These are phyloP conservation scores for Pyrus betulifolia DNA, from an alignment of 306 rosid species.

Conservation along the genomic window DNA sequence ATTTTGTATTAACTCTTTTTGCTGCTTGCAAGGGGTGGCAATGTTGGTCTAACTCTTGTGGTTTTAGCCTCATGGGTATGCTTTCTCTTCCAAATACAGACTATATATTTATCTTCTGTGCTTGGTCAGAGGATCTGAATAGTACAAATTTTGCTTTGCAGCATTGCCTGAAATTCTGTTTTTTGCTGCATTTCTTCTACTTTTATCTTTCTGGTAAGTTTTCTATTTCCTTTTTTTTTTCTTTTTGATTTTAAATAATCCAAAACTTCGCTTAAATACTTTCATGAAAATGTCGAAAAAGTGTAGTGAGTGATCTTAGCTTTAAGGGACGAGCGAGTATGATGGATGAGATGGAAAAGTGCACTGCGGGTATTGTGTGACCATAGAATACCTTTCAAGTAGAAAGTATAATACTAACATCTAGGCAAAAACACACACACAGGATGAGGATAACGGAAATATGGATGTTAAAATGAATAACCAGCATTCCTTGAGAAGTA, in stretches of 20 bases:
- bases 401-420: background rate
- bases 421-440: background rate
- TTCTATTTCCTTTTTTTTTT: slow-evolving; percentile 19
- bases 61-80: slow-evolving; percentile 86
- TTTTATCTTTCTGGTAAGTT: slow-evolving; percentile 92
- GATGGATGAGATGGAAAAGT: background rate
- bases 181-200: slow-evolving; percentile 94
- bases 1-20: slow-evolving; percentile 52
- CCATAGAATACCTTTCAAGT: background rate
- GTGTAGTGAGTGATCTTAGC: background rate
- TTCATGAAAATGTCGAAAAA: background rate
- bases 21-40: slow-evolving; percentile 80
- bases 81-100: slow-evolving; percentile 13
- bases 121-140: slow-evolving; percentile 25
- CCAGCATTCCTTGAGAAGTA: background rate
- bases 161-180: slow-evolving; percentile 82
- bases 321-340: background rate
- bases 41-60: slow-evolving; percentile 80
- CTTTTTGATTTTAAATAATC: background rate
- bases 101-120: background rate
- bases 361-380: background rate
- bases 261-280: background rate
- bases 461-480: background rate
- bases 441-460: background rate
- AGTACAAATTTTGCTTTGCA: slow-evolving; percentile 50